Base-by-base conservation (phyloP, 1,284 basidiomycete species). In the Puccinia triticina region DNA sequence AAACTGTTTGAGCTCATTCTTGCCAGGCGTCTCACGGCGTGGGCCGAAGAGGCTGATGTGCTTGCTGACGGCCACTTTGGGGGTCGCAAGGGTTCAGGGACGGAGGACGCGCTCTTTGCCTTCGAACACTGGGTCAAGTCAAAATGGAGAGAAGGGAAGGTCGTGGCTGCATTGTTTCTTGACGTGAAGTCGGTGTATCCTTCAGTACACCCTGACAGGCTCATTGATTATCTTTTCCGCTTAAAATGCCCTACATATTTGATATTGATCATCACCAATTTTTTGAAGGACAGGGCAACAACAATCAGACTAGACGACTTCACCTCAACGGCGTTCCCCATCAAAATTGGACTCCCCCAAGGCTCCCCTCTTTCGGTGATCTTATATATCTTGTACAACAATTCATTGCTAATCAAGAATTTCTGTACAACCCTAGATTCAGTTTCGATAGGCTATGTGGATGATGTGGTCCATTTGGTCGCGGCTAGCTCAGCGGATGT, bases 141-240 rank as follows among this genome's bases (percentile, higher is more conserved):
- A 1, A 48, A 77, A 48, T 77, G 75, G 75, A 12, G n/a, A 8
- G 26, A 77, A 14, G 16, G 23, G 34, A 64, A 64, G 50, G 0
- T 43, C 21, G 73, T 75, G 12, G 37, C 53, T 2, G 73, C 29
- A 3, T n/a, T 57, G 7, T 75, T 75, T 26, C 34, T 77, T 11
- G 75, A 77, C 43, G 34, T 77, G 0, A 77, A 77, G 46, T 77
- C 57, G 7, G 75, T 32, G 7, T 77, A 77, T 26, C 75, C 55
- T 7, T 61, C 75, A 14, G 75, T 77, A 4, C 75, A 77, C 57
- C 34, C 40, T 4, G 14, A 66, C 5, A 5, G 57, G 26, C 59
- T 77, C 10, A 34, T 77, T 4, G 16, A 59, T n/a, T 59, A 43
- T 16, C 48, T 77, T 0, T 61, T 4, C 5, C 29, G 23, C 12